Base-by-base conservation (phyloP, 352 stramenopile species). In the Phytophthora fragariaefolia region DNA sequence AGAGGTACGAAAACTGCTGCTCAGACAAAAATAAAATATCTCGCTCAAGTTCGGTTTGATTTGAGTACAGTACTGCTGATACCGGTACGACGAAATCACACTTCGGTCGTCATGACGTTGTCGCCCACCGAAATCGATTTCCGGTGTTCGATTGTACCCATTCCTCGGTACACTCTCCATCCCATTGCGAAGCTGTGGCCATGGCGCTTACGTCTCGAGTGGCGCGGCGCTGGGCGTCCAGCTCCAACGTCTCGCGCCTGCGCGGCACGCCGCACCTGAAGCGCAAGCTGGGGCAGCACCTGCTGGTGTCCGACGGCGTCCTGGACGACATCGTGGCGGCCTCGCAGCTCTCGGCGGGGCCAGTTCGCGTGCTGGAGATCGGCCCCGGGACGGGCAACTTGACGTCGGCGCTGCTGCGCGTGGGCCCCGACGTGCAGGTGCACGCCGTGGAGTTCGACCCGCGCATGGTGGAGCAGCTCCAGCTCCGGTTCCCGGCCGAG, bases 341-440 rank as follows among this genome's bases (percentile, higher is more conserved):
- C 3, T 79, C 87, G 7, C 55, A 83, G 45, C 74, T 95, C 4
- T 69, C 79, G 9, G 22, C 79, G 13, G 58, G 70, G 20, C 36
- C 27, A 26, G 64, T 87, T 18, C 80, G 74, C n/a, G 80, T 96
- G 32, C 77, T 96, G 23, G 89, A 96, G 66, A 91, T 96, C 51
- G 89, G 89, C 12, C 87, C 89, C 0, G 89, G 89, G 15, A 96
- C 87, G 6, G 89, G 89, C 50, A 96, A 96, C 55, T 74, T 96
- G 42, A 96, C 89, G 63, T 86, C 88, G n/a, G 76, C 83, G 26
- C 54, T 96, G 57, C 73, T 96, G 32, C 60, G 74, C 27, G 48
- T 76, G 12, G 69, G 73, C 7, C 71, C 80, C 1, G 66, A 70
- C 2, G 69, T 95, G 26, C 72, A 80, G 17, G 78, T 94, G 20